Evolutionary conservation across 1,284 basidiomycete genomes (phyloP), one percentile per base, ranked within the genome.

Genomic region (Athelia sp.): DNA sequence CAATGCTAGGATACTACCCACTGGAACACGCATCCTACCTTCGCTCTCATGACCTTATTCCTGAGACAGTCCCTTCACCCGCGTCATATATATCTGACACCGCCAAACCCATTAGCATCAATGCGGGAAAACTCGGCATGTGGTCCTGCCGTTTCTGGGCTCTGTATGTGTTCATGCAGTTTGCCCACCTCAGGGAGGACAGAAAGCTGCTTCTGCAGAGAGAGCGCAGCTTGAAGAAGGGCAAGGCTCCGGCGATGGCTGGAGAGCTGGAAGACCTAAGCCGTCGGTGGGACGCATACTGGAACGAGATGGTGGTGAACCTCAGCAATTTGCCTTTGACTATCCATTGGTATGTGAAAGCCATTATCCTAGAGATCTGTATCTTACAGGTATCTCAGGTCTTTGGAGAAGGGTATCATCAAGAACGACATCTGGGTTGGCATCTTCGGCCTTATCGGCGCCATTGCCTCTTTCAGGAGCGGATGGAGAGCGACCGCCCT

Each of bases 131-230:
- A 31, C 65, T 88, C 50, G 67, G 74, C 14, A 60, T 82, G 46
- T 89, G 82, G 86, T 90, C 87, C 13, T 79, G 75, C 49, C 81
- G 90, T 22, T 86, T 83, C 63, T 93, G 88, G 89, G 82, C 82
- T 0, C 59, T 77, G 14, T 93, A 92, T 58, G 75, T 90, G 40
- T 55, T 84, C 26, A 75, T 93, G 38, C 89, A 89, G 52, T 81
- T 90, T 52, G 74, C 74, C 2, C 86, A 88, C 59, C 70, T 90
- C 47, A 67, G 74, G 19, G 85, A 89, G 59, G 87, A 90, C 57
- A 72, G 73, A 52, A 77, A 75, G 54, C 58, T 87, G 17, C 64
- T 90, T 18, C 69, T 73, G 36, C 66, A 72, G 52, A 72, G 74
- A 45, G 76, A 84, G 56, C 74, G 73, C 21, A 70, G 72, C n/a